Base-by-base conservation (phyloP, 1,139 yeast species). In the Hanseniaspora gamundiae region DNA sequence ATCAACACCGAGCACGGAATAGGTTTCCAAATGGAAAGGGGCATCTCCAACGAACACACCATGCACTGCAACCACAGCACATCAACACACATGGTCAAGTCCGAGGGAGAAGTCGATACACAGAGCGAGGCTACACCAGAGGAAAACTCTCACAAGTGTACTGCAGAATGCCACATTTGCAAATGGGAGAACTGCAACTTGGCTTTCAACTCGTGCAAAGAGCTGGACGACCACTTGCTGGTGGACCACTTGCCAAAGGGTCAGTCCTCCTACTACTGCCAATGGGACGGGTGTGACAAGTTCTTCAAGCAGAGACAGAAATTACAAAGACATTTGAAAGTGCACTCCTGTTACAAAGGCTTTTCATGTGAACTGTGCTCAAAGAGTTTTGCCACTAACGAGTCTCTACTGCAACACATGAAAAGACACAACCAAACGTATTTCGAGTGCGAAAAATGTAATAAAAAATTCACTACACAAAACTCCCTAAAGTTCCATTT, bases 391-490 rank as follows among this genome's bases (percentile, higher is more conserved):
- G 71, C 78, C 2, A 76, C 75, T 14, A 67, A 69, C 42, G 70
- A 76, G 10, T 76, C 76, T 45, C 57, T 76, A 27, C 67, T 67
- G 9, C 80, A 76, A 39, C 98, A 91, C 60, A 61, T 74, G 62
- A 68, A 98, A 41, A 79, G 76, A 0, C 98, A 91, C 59, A 82
- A 95, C 1, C 97, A 97, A 3, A 96, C 83, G 50, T 19, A 16
- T 22, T 8, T 13, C 2, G 13, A n/a, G 14, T 16, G 17, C 17
- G 21, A 27, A 27, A 35, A 26, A 38, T 87, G 96, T 60, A 76
- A 76, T 8, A 76, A 80, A 47, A 60, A 69, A 17, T 87, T 88
- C 64, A 71, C 78, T 2, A 74, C 76, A 2, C 64, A 73, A 26
- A 68, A 76, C 9, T 76, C 79, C 6, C 56, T 75, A 28, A 68